Percentiles rank a stretch among this genome's conserved stretches.
phyloP scores from a whole-genome alignment of 495 filamentous ascomycete species.

The Aspergillus cavernicola region DNA sequence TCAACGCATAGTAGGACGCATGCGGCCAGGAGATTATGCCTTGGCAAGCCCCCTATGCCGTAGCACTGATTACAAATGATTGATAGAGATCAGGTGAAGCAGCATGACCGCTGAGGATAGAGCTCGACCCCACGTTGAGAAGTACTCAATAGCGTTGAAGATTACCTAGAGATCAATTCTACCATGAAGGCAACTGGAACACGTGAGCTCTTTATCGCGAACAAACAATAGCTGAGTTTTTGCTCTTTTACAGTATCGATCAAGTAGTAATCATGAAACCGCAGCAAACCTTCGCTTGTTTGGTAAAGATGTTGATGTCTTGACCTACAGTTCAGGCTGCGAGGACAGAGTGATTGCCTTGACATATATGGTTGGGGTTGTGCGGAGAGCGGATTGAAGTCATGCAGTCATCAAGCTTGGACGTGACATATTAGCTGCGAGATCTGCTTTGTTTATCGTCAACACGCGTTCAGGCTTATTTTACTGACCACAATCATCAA shows the following conservation, averaged over 20 bases:
- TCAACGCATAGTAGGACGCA: too few relatives aligned
- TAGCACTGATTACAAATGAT: too few relatives aligned
- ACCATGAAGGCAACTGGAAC: neutral
- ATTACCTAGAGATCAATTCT: neutral
- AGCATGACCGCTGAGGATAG: too few relatives aligned
- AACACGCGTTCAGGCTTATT: neutral
- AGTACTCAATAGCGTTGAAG: neutral
- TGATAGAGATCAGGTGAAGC: too few relatives aligned
- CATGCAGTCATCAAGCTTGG: neutral
- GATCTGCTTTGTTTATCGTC: neutral
- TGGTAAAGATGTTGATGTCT: neutral
- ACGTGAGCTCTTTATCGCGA: neutral
- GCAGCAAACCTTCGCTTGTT: neutral
- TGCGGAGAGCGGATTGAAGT: neutral
- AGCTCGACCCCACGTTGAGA: too few relatives aligned
- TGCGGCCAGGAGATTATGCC: too few relatives aligned
- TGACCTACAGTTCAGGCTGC: neutral
- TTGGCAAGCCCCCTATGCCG: too few relatives aligned
- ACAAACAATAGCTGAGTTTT: neutral
- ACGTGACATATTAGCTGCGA: neutral
- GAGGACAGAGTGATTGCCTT: neutral
- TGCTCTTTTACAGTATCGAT: neutral
- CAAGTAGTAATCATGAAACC: neutral
- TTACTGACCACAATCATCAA: neutral
- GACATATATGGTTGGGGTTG: neutral